Conservation (phyloP, 805 yeast genomes). For the Saturnispora mendoncae region DNA sequence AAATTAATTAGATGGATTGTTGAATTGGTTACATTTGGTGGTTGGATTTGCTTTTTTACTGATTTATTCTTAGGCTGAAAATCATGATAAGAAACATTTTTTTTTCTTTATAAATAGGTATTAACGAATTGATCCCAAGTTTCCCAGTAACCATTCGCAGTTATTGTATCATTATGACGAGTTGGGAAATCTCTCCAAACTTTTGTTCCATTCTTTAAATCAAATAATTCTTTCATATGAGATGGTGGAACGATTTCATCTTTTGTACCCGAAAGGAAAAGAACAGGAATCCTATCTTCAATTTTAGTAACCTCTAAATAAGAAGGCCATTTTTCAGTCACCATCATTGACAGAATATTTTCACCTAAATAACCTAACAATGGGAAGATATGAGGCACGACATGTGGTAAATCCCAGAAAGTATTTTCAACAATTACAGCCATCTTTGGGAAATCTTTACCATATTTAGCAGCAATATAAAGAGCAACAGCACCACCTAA, state of each 20-base stretch:
- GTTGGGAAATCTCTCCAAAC: constrained; percentile 48
- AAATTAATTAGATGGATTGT: constrained; percentile 24
- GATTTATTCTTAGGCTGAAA: constrained; percentile 33
- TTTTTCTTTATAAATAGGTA: constrained; percentile 29
- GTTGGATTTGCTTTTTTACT: constrained; percentile 35
- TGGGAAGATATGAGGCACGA: constrained; percentile 70
- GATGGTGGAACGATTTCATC: constrained; percentile 91
- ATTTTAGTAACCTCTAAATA: constrained; percentile 48
- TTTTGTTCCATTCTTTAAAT: constrained; percentile 38
- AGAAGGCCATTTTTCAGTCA: constrained; percentile 68
- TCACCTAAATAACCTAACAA: constrained; percentile 41
- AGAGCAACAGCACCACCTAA: constrained; percentile 94
- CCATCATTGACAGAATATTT: neutral
- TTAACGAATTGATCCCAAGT: constrained; percentile 47
- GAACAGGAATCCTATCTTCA: constrained; percentile 48
- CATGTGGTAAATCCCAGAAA: constrained; percentile 63
- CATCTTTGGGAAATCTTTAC: constrained; percentile 22
- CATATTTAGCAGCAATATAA: constrained; percentile 58
- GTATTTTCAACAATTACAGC: constrained; percentile 77
- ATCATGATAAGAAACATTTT: too few species aligned
- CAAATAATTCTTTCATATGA: constrained; percentile 59
- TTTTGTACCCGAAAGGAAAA: constrained; percentile 60
- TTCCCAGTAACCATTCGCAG: constrained; percentile 73
- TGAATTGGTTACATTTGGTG: constrained; percentile 35
- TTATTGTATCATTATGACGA: constrained; percentile 76